phyloP scores from a whole-genome alignment of 1,139 yeast species.

The Debaryomyces coudertii region DNA sequence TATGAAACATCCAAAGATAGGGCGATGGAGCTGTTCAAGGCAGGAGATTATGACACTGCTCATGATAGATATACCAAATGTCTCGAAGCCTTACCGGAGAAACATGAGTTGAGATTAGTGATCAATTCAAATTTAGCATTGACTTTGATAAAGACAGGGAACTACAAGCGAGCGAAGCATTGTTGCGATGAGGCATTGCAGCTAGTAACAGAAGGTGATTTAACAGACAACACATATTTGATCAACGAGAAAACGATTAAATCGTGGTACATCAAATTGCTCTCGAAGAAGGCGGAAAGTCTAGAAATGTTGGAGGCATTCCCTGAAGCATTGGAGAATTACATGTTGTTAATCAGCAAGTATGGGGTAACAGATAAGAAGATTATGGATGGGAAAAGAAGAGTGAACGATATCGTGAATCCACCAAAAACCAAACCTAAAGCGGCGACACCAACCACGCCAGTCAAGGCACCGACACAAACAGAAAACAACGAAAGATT shows the following conservation, averaged over 20 bases:
- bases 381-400: conserved; percentile 77
- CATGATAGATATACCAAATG: conserved; percentile 63
- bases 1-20: conserved; percentile 58
- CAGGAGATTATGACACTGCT: conserved; percentile 83
- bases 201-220: conserved; percentile 50
- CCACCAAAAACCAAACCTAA: conserved; percentile 37
- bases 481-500: conserved; percentile 27
- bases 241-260: conserved; percentile 60
- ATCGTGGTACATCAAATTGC: conserved; percentile 74
- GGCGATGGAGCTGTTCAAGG: conserved; percentile 66
- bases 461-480: conserved; percentile 20
- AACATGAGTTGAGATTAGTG: conserved; percentile 69
- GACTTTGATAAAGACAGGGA: conserved; percentile 72
- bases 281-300: conserved; percentile 77
- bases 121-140: conserved; percentile 78
- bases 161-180: conserved; percentile 62
- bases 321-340: conserved; percentile 61
- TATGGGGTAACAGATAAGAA: conserved; percentile 65
- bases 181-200: conserved; percentile 60
- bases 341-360: conserved; percentile 62
- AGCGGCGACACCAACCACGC: conserved; percentile 11
- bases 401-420: conserved; percentile 69
- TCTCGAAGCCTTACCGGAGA: conserved; percentile 60
- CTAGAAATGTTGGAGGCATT: conserved; percentile 77
- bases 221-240: conserved; percentile 23